Percentiles rank a stretch among this genome's conserved stretches.
Conservation (phyloP, 441 rosid species). For the Syzygium syzygioides region DNA sequence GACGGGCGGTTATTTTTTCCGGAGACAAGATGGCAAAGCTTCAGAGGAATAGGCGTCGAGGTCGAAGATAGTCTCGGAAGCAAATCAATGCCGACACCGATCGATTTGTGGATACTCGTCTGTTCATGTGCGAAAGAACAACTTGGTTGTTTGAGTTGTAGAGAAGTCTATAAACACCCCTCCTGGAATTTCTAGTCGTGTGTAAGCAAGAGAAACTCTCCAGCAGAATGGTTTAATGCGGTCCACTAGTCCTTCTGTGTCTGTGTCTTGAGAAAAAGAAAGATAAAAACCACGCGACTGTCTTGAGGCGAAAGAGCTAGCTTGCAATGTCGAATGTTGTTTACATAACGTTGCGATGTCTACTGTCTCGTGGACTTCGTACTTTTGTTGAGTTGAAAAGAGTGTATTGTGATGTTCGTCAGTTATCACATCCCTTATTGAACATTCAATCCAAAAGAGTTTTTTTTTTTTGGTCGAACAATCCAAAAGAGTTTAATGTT, state of each 20-base stretch:
- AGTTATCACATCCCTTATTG: fast-evolving
- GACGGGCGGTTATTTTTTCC: fast-evolving
- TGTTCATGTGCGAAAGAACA: neutral
- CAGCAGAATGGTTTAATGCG: neutral
- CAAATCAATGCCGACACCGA: neutral
- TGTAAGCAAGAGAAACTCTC: neutral
- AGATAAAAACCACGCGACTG: neutral
- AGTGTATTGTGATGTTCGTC: neutral
- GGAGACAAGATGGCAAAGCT: neutral
- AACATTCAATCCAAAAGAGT: neutral
- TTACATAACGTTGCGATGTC: neutral
- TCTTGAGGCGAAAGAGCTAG: neutral
- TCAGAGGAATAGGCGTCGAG: fast-evolving
- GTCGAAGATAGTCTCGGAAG: neutral
- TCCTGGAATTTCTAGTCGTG: neutral
- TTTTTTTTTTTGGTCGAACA: no score
- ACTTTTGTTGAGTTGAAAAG: fast-evolving
- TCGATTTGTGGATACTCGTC: neutral
- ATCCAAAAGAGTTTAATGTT: neutral
- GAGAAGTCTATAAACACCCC: neutral
- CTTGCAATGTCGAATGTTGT: no score
- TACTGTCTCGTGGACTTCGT: neutral
- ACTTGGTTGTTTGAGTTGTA: neutral
- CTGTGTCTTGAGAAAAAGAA: neutral
- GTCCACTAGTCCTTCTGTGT: neutral